phyloP scores from a whole-genome alignment of 2,329 filamentous ascomycete species.

The Mycosphaerella arachidis region DNA sequence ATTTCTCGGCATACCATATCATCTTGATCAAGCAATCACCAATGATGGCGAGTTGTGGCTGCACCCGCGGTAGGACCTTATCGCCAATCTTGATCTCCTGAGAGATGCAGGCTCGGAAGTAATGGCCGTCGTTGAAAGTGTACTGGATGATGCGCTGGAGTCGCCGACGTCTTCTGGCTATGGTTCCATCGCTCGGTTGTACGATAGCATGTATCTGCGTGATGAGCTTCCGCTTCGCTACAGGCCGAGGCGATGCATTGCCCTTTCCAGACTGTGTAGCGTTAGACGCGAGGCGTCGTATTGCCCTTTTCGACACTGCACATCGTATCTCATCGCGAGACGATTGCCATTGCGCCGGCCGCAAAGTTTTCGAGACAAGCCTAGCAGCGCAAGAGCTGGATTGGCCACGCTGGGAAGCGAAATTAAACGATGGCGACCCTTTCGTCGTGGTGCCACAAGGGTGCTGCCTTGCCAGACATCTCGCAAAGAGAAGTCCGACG shows the following conservation, averaged over 20 bases:
- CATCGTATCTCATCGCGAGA: background rate
- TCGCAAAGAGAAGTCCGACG: background rate
- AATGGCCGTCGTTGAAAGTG: background rate
- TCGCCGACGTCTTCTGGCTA: background rate
- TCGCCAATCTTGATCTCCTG: background rate
- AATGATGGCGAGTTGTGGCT: background rate
- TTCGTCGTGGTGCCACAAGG: background rate
- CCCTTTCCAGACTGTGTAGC: background rate
- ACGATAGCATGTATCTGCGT: too few relatives aligned
- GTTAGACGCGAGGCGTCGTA: background rate
- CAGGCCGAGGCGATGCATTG: background rate
- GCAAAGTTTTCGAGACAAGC: background rate
- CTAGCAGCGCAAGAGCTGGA: conserved; percentile 1
- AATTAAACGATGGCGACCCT: conserved; percentile 1
- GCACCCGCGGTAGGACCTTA: background rate
- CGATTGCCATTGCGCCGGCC: background rate
- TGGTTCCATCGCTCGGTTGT: background rate
- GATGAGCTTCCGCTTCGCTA: background rate
- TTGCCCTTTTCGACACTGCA: background rate
- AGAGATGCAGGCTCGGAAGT: background rate
- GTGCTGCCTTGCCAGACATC: background rate
- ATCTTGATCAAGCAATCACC: background rate
- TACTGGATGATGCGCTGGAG: background rate
- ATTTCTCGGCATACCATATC: background rate
- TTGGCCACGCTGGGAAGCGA: conserved; percentile 1